phyloP scores from a whole-genome alignment of 2,329 filamentous ascomycete species.

The Teratosphaeria destructans region DNA sequence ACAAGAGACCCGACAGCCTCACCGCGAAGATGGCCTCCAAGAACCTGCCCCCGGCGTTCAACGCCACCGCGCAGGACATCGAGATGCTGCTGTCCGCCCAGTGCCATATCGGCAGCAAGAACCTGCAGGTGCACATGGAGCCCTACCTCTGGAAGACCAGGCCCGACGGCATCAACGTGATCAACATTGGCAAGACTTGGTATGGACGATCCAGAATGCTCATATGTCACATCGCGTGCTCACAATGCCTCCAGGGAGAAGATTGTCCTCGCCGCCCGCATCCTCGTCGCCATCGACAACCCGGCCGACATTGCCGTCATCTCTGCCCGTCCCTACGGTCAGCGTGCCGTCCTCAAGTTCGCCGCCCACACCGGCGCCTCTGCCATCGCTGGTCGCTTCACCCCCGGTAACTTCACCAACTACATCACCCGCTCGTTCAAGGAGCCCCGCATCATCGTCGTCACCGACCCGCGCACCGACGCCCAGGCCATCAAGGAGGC shows the following conservation, averaged over 20 bases:
- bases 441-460: slow-evolving; percentile 98
- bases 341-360: slow-evolving; percentile 99
- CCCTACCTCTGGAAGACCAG: slow-evolving; percentile 99
- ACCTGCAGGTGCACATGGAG: slow-evolving; percentile 99
- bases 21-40: slow-evolving; percentile 77
- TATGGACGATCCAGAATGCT: slow-evolving; percentile 38
- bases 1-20: slow-evolving; percentile 15
- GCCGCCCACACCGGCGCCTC: slow-evolving; percentile 95
- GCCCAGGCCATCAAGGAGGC: slow-evolving; percentile 99
- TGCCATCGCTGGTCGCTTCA: slow-evolving; percentile 98
- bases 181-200: slow-evolving; percentile 99
- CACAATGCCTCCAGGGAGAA: slow-evolving; percentile 64
- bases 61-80: slow-evolving; percentile 95
- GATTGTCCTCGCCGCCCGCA: slow-evolving; percentile 95
- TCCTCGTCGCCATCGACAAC: slow-evolving; percentile 99
- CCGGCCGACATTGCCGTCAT: slow-evolving; percentile 98
- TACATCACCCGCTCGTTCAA: slow-evolving; percentile 99
- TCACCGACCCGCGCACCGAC: slow-evolving; percentile 98
- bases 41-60: slow-evolving; percentile 91
- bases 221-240: background rate
- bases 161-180: slow-evolving; percentile 93
- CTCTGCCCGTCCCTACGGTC: slow-evolving; percentile 97
- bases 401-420: slow-evolving; percentile 99
- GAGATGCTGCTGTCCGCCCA: slow-evolving; percentile 98
- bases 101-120: slow-evolving; percentile 95